phyloP scores from a whole-genome alignment of 352 stramenopile species.

The Globisporangium viniferum region DNA sequence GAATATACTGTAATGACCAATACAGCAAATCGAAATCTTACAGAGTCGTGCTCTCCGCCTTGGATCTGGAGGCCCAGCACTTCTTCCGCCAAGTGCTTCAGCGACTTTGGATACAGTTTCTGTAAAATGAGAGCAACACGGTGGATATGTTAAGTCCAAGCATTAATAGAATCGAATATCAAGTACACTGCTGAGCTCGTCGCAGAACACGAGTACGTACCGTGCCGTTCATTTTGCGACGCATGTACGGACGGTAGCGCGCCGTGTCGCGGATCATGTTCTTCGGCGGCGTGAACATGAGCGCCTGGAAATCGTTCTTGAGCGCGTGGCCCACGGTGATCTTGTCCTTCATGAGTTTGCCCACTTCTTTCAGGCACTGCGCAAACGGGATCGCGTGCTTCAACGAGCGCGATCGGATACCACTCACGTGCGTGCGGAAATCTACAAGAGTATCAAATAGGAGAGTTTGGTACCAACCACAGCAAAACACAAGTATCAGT shows the following conservation, averaged over 20 bases:
- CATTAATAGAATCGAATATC: not conserved
- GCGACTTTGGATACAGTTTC: constrained; percentile 85
- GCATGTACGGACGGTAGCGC: constrained; percentile 85
- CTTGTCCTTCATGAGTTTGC: constrained; percentile 76
- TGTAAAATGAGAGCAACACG: constrained; percentile 18
- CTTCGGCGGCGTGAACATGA: constrained; percentile 84
- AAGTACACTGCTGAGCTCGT: not conserved
- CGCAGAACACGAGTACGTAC: constrained; percentile 27
- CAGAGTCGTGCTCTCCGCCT: constrained; percentile 85
- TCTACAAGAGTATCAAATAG: constrained; percentile 26
- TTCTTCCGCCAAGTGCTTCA: constrained; percentile 74
- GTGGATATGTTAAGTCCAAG: not conserved
- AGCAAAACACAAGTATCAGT: not conserved
- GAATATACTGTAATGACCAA: too few relatives aligned
- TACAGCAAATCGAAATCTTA: constrained; percentile 19
- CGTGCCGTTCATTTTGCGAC: constrained; percentile 79
- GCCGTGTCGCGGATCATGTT: constrained; percentile 78
- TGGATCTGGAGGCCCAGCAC: constrained; percentile 70
- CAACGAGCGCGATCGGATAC: constrained; percentile 65
- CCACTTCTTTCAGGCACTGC: constrained; percentile 81
- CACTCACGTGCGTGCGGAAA: constrained; percentile 84
- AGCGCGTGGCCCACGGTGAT: constrained; percentile 81
- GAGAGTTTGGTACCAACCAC: not conserved
- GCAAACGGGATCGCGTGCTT: constrained; percentile 77
- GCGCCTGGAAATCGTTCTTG: constrained; percentile 84